Evolutionary conservation across 169 alveolate species (phyloP).

Genomic region (Cryptosporidium ubiquitum): DNA sequence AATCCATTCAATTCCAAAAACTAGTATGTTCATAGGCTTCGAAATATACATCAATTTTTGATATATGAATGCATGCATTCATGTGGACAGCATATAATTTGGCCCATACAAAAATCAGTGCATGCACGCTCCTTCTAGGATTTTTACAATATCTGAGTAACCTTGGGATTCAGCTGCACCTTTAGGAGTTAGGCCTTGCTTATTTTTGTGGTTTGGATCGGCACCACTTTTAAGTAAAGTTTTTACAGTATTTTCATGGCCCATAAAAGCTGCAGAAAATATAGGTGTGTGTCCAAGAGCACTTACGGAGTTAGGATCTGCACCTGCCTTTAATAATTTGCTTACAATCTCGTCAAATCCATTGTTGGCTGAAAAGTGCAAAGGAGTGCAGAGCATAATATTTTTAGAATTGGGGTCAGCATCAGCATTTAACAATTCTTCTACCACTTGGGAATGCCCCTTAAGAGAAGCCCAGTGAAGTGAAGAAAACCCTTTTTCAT

Average conservation of each 20-base stretch:
- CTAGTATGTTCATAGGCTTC: background rate
- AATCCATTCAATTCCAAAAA: background rate
- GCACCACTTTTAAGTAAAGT: constrained; percentile 25
- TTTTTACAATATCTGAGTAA: constrained; percentile 29
- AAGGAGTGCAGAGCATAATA: constrained; percentile 67
- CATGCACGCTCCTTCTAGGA: constrained; percentile 22
- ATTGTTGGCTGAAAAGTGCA: constrained; percentile 36
- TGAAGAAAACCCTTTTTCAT: constrained; percentile 52
- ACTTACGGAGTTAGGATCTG: constrained; percentile 24
- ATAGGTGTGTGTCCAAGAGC: constrained; percentile 37
- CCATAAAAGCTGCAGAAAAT: constrained; percentile 45
- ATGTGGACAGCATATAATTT: background rate
- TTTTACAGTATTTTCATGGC: constrained; percentile 42
- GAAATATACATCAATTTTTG: background rate
- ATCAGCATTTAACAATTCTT: constrained; percentile 17
- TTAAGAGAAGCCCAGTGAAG: constrained; percentile 72
- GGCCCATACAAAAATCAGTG: background rate
- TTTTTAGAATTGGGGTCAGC: constrained; percentile 53
- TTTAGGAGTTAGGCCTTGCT: constrained; percentile 44
- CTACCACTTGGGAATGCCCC: constrained; percentile 39
- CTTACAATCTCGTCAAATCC: constrained; percentile 64
- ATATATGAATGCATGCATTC: background rate
- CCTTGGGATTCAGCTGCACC: constrained; percentile 50
- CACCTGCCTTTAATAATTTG: constrained; percentile 30
- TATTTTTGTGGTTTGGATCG: constrained; percentile 10